Evolutionary conservation across 75 land plant species (phyloP).

Genomic region (Chamaecyparis obtusa): DNA sequence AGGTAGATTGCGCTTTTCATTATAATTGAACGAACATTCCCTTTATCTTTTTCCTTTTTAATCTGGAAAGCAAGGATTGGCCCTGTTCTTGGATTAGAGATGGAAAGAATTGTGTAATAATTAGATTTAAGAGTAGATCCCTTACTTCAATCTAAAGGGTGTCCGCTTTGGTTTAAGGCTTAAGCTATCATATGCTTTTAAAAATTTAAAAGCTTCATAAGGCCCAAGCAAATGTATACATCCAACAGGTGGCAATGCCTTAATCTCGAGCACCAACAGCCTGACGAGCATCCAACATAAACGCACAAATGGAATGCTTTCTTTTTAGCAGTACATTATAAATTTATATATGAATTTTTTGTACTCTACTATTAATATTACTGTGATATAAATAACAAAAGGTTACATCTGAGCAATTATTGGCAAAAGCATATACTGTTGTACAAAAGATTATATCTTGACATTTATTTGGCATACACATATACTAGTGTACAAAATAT

Average conservation of each 20-base stretch:
- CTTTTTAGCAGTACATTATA: neutral
- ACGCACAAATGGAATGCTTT: neutral
- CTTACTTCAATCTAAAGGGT: neutral
- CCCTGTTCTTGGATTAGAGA: too few species aligned
- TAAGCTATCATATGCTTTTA: neutral
- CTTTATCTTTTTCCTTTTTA: neutral
- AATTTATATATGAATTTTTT: neutral
- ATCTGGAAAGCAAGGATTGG: neutral
- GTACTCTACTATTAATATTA: neutral
- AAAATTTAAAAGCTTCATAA: neutral
- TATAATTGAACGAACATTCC: neutral
- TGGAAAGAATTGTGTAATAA: neutral
- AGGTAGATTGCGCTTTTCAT: constrained; percentile 27
- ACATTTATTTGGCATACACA: neutral
- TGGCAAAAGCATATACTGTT: neutral
- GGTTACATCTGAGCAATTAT: neutral
- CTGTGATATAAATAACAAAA: neutral
- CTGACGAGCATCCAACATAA: neutral
- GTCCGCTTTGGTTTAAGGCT: neutral
- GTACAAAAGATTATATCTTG: neutral
- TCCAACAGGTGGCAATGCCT: neutral
- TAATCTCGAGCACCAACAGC: neutral
- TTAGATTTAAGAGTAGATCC: neutral
- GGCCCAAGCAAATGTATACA: neutral
- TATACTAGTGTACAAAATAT: neutral